These are phyloP conservation scores for Osmanthus fragrans DNA, from an alignment of 257 asterid genomes.

Conservation along the genomic window DNA sequence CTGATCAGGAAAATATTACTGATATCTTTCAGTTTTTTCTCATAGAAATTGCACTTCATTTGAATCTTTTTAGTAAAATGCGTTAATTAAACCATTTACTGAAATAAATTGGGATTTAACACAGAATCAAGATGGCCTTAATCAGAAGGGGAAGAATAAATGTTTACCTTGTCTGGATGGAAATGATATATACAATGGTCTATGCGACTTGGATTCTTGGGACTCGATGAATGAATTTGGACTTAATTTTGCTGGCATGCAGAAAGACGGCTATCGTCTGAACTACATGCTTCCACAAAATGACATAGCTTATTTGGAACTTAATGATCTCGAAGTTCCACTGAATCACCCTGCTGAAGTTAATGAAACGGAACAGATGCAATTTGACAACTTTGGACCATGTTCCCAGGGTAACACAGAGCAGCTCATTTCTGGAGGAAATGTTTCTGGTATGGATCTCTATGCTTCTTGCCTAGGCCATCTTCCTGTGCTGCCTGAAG, in stretches of 20 bases:
- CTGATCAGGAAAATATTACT: not conserved
- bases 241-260: constrained; percentile 13
- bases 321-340: constrained; percentile 36
- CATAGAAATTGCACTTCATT: not conserved
- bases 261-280: constrained; percentile 1
- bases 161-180: constrained; percentile 12
- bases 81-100: not conserved
- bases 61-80: not conserved
- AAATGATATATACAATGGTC: constrained; percentile 25
- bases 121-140: constrained; percentile 21
- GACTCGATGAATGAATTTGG: constrained; percentile 16
- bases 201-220: constrained; percentile 14
- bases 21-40: not conserved
- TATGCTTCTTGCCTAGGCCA: not conserved
- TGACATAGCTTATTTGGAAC: constrained; percentile 33
- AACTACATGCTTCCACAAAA: not conserved
- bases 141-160: constrained; percentile 2
- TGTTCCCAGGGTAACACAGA: not conserved
- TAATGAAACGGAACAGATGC: constrained; percentile 10
- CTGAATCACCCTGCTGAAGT: constrained; percentile 19
- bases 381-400: not conserved
- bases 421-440: constrained; percentile 8
- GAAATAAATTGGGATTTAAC: not conserved
- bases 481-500: constrained; percentile 9
- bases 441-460: constrained; percentile 1